A percentile compares a stretch with the other conserved stretches of the same genome.
phyloP scores from a whole-genome alignment of 768 basidiomycete genomes.

The Auricularia sp. region DNA sequence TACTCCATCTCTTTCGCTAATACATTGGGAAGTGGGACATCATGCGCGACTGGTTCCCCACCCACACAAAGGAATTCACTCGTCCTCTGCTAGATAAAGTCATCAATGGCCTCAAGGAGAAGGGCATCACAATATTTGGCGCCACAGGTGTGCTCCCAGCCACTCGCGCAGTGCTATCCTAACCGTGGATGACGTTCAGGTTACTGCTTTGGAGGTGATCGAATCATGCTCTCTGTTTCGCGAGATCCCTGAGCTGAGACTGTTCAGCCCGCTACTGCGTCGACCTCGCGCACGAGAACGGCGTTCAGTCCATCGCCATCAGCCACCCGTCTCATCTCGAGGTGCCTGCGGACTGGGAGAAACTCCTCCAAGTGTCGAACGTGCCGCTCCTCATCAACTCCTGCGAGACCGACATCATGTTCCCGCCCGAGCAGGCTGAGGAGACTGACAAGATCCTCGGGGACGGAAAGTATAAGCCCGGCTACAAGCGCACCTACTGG shows the following conservation, averaged over 20 bases:
- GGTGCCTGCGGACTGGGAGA: conserved; percentile 8
- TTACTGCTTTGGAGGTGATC: not conserved
- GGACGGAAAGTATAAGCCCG: conserved; percentile 12
- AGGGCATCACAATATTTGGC: conserved; percentile 7
- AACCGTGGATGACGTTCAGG: not conserved
- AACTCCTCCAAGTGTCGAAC: conserved; percentile 22
- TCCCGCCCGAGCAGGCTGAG: conserved; percentile 10
- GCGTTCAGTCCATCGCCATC: conserved; percentile 5
- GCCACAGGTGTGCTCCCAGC: conserved; percentile 7
- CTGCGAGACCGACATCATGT: conserved; percentile 23
- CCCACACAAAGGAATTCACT: conserved; percentile 1
- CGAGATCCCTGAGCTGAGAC: not conserved
- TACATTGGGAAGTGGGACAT: not conserved
- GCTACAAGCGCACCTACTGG: conserved; percentile 12
- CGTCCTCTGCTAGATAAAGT: conserved; percentile 7
- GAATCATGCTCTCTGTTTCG: not conserved
- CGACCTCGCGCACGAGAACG: conserved; percentile 9
- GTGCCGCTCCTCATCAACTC: conserved; percentile 61
- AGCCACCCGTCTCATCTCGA: conserved; percentile 7
- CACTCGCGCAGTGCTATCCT: not conserved
- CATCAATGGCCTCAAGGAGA: conserved; percentile 5
- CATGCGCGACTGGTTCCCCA: conserved; percentile 4
- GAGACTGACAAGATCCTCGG: conserved; percentile 13
- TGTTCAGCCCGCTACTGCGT: conserved; percentile 5
- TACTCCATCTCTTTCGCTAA: not conserved